phyloP scores from a whole-genome alignment of 352 stramenopile species.

The Phytophthora aleatoria region DNA sequence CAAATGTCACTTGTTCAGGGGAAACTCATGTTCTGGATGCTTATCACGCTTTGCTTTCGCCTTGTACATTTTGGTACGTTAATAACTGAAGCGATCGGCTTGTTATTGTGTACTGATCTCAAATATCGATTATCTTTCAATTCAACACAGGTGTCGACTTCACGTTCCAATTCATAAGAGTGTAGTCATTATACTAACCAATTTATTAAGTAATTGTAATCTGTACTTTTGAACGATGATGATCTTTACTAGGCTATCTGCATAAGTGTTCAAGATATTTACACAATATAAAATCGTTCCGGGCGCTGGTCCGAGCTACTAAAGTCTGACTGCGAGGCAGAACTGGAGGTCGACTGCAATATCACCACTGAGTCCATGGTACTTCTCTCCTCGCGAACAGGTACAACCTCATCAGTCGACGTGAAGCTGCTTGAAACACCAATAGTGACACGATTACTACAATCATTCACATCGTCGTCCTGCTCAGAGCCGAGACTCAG shows the following conservation, averaged over 20 bases:
- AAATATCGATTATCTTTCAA: neutral
- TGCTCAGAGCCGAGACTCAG: conserved; percentile 18
- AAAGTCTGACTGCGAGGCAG: conserved; percentile 16
- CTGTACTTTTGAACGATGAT: neutral
- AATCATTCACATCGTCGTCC: conserved; percentile 5
- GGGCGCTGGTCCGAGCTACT: conserved; percentile 20
- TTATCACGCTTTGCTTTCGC: neutral
- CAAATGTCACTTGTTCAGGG: neutral
- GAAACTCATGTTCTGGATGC: neutral
- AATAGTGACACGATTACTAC: conserved; percentile 22
- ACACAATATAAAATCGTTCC: conserved; percentile 23
- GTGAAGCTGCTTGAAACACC: conserved; percentile 17
- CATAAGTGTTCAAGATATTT: neutral
- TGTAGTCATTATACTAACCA: neutral
- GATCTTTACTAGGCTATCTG: neutral
- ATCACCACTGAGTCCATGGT: conserved; percentile 29
- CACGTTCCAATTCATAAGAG: neutral
- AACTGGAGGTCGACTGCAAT: conserved; percentile 23
- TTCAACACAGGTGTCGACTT: neutral
- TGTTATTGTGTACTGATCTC: neutral
- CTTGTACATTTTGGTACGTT: conserved; percentile 1
- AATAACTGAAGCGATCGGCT: neutral
- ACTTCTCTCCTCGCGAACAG: conserved; percentile 6
- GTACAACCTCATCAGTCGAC: conserved; percentile 10
- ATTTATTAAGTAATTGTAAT: neutral